Base-by-base conservation (phyloP, 169 alveolate species). In the Cryptosporidium tyzzeri region DNA sequence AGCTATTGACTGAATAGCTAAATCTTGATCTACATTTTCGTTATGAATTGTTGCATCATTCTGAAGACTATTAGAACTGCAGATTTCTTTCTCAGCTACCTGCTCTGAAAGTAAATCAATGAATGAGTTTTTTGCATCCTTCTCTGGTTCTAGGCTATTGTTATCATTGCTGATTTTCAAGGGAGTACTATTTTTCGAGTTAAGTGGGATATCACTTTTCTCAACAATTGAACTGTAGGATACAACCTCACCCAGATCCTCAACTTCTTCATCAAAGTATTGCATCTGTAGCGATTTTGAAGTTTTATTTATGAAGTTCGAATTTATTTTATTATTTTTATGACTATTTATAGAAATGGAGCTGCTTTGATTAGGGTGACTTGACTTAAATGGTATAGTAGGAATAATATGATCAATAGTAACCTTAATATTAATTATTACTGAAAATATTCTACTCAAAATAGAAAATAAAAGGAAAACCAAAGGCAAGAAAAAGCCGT, bases 401-500 rank as follows among this genome's bases (percentile, higher is more conserved):
- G 71, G 31, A 33, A 65, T 65, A 8, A 29, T 35, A 14, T 39
- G 2, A 29, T 80, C 70, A 5, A 67, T 45, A 62, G 59, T 67
- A 3, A 37, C 48, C 7, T 62, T 39, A 5, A 62, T 26, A 29
- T 80, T 80, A 18, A 41, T 59, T 12, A 67, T 62, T 1, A 61
- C 55, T 14, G 67, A 39, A 62, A 29, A 80, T 44, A 80, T 18
- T 33, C 89, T 80, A 44, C 89, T 80, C 8, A 80, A 62, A 18
- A 39, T 29, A 18, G 80, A 80, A 21, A 80, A 62, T 10, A 80
- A 29, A 31, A 59, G 70, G 12, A 80, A 80, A 23, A 53, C 68
- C 23, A 80, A n/a, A 10, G 89, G 67, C 16, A 80, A 41, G 29
- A 48, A 58, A 48, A 80, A 80, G 16, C 89, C 89, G 62, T 80